Evolutionary conservation across 495 filamentous ascomycete species (phyloP).

Genomic region (Podospora pseudopauciseta): DNA sequence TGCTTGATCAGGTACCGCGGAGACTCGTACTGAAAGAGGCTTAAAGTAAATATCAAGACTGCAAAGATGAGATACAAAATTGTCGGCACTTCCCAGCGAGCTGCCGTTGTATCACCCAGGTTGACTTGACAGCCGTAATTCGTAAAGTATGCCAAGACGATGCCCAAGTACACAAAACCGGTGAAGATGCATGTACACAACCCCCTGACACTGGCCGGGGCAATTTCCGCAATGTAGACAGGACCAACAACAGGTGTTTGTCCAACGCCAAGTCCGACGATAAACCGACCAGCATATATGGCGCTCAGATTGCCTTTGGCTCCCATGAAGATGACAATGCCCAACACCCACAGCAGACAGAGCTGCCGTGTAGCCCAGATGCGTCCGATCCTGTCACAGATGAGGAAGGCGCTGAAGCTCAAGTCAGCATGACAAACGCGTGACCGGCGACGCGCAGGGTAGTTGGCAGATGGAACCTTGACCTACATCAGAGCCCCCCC

Average conservation of each 20-base stretch:
- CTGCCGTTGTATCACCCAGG: conserved; percentile 52
- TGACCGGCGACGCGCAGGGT: background rate
- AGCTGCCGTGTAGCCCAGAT: conserved; percentile 67
- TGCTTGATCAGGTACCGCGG: conserved; percentile 56
- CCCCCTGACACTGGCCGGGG: conserved; percentile 60
- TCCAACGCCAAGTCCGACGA: conserved; percentile 64
- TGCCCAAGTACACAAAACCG: conserved; percentile 59
- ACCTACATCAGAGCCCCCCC: conserved; percentile 59
- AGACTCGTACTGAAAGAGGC: conserved; percentile 61
- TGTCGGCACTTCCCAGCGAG: conserved; percentile 63
- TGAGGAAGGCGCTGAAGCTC: conserved; percentile 50
- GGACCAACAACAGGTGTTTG: conserved; percentile 65
- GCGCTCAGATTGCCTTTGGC: conserved; percentile 31
- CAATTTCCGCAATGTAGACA: conserved; percentile 58
- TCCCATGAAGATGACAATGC: conserved; percentile 66
- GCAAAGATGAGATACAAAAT: conserved; percentile 72
- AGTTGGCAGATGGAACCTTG: background rate
- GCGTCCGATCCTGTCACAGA: conserved; percentile 66
- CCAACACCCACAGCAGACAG: conserved; percentile 62
- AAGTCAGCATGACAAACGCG: background rate
- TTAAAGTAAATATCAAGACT: conserved; percentile 59
- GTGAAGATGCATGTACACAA: conserved; percentile 69
- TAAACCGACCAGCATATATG: conserved; percentile 64
- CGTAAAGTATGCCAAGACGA: conserved; percentile 57
- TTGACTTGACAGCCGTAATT: conserved; percentile 58